phyloP scores from a whole-genome alignment of 1,284 basidiomycete genomes.

The Cutaneotrichosporon sp. region DNA sequence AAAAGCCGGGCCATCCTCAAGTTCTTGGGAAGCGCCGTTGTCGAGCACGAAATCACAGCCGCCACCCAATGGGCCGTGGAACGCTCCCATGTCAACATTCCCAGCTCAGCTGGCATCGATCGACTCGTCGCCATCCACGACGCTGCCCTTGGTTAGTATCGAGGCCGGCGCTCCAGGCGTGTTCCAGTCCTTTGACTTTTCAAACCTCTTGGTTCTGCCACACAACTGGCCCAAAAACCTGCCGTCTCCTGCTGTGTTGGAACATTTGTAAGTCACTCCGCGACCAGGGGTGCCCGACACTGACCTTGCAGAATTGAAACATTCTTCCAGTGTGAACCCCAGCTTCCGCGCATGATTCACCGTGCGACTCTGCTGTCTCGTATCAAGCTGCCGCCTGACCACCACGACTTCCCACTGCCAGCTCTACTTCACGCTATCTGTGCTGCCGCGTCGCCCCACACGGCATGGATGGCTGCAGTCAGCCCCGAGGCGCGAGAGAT shows the following conservation, averaged over 20 bases:
- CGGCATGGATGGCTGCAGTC: constrained; percentile 37
- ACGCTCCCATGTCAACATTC: constrained; percentile 7
- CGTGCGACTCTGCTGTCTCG: constrained; percentile 41
- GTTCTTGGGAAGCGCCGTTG: neutral
- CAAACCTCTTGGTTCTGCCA: constrained; percentile 33
- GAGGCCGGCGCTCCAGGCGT: constrained; percentile 12
- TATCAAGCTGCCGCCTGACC: constrained; percentile 47
- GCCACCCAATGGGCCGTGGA: constrained; percentile 1
- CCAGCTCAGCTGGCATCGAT: neutral
- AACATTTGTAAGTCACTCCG: constrained; percentile 1
- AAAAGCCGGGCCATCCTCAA: neutral
- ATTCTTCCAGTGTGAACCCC: constrained; percentile 44
- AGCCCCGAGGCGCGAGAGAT: constrained; percentile 29
- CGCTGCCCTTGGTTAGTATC: constrained; percentile 8
- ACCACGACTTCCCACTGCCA: constrained; percentile 47
- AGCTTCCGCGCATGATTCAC: constrained; percentile 44
- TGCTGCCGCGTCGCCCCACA: constrained; percentile 44
- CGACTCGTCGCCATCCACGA: constrained; percentile 1
- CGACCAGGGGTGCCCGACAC: neutral
- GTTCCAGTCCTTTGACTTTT: constrained; percentile 26
- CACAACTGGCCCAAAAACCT: constrained; percentile 39
- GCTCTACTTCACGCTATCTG: constrained; percentile 50
- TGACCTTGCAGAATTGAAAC: constrained; percentile 28
- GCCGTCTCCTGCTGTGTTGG: constrained; percentile 31
- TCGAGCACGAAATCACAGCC: neutral